Evolutionary conservation across 73 alveolate genomes (phyloP).

Genomic region (Paramecium primaurelia): DNA sequence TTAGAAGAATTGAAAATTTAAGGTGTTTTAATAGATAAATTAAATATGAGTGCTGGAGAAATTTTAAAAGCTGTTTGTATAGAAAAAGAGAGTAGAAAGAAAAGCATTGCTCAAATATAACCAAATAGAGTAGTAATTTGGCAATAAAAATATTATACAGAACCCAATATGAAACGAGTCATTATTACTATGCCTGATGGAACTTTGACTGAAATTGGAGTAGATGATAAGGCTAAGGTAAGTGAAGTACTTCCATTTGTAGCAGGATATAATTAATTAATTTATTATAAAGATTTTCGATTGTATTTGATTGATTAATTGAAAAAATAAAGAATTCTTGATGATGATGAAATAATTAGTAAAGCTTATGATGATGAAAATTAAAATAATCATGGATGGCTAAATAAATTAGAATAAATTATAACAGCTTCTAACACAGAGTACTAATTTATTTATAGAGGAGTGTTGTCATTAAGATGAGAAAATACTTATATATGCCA

Average conservation of each 20-base stretch:
- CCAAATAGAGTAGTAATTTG: background rate
- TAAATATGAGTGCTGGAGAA: constrained; percentile 25
- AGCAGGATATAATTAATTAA: background rate
- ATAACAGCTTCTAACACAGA: background rate
- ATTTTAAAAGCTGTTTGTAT: background rate
- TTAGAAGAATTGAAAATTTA: background rate
- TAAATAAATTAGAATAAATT: background rate
- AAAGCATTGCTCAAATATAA: background rate
- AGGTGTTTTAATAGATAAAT: background rate
- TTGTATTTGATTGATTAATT: background rate
- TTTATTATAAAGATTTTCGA: constrained; percentile 7
- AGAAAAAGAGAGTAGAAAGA: background rate
- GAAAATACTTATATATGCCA: background rate
- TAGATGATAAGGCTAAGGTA: constrained; percentile 7
- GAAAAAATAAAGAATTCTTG: background rate
- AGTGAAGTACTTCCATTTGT: background rate
- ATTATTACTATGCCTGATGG: constrained; percentile 37
- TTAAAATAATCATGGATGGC: background rate
- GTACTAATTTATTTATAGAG: background rate
- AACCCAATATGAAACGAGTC: background rate
- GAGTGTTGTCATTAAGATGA: background rate
- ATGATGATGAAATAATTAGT: constrained; percentile 24
- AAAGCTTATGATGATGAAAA: constrained; percentile 5
- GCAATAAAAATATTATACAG: background rate
- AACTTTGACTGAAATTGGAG: background rate